phyloP scores from a whole-genome alignment of 805 yeast genomes.

The Yamadazyma kitorensis region DNA sequence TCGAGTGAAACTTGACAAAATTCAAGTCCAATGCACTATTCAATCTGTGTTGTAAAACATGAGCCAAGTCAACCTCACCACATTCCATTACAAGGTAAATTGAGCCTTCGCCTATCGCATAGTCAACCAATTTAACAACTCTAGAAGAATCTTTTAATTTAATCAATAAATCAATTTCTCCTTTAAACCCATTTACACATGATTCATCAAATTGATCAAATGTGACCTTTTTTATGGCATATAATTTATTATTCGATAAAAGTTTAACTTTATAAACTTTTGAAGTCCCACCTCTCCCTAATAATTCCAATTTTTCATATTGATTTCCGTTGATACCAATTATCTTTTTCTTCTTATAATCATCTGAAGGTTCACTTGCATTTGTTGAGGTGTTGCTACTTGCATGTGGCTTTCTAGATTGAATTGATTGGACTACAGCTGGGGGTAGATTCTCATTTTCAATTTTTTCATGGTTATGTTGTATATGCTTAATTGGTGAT shows the following conservation, averaged over 20 bases:
- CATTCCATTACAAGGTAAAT: slow-evolving; percentile 87
- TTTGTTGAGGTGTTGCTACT: background rate
- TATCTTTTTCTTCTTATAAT: slow-evolving; percentile 20
- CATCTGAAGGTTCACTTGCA: slow-evolving; percentile 13
- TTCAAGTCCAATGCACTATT: slow-evolving; percentile 53
- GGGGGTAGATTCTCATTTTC: slow-evolving; percentile 12
- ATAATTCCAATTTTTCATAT: slow-evolving; percentile 71
- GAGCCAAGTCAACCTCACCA: slow-evolving; percentile 88
- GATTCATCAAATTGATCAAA: slow-evolving; percentile 78
- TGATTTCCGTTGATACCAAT: slow-evolving; percentile 51
- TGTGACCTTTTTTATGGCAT: slow-evolving; percentile 78
- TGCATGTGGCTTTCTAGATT: slow-evolving; percentile 8
- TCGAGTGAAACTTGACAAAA: slow-evolving; percentile 76
- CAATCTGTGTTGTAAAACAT: slow-evolving; percentile 60
- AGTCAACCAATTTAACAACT: slow-evolving; percentile 77
- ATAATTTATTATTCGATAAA: slow-evolving; percentile 48
- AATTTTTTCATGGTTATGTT: background rate
- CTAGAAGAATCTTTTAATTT: slow-evolving; percentile 58
- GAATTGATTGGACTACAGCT: slow-evolving; percentile 13
- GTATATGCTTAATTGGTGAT: slow-evolving; percentile 1
- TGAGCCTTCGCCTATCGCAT: slow-evolving; percentile 61
- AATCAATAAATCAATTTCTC: slow-evolving; percentile 76
- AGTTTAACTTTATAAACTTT: slow-evolving; percentile 79
- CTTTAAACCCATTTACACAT: slow-evolving; percentile 77
- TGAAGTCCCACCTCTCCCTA: slow-evolving; percentile 92